Conservation (phyloP, 1,284 basidiomycete genomes). For the Somion occarium region DNA sequence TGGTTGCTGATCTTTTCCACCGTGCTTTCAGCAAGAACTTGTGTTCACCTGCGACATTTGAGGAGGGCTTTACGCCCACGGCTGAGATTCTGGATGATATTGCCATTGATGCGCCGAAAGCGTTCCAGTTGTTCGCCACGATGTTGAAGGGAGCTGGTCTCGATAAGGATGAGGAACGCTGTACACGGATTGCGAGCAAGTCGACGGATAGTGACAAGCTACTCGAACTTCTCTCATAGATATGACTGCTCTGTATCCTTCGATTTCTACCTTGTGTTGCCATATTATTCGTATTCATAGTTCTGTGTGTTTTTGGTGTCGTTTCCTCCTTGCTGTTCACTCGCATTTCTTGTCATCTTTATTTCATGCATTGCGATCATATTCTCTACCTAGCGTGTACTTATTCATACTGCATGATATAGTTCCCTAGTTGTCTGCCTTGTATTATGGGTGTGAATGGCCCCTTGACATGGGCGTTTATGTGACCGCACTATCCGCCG, state of each 20-base stretch:
- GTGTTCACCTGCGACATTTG: slow-evolving; percentile 54
- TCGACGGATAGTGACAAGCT: slow-evolving; percentile 55
- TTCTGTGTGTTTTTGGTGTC: background rate
- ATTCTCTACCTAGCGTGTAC: slow-evolving; percentile 1
- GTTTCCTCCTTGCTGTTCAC: background rate
- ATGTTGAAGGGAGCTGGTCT: slow-evolving; percentile 64
- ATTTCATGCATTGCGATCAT: background rate
- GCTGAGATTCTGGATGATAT: slow-evolving; percentile 83
- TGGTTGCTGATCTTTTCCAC: slow-evolving; percentile 69
- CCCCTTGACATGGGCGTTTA: background rate
- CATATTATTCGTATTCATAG: background rate
- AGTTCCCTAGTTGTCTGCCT: background rate
- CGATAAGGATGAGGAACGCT: slow-evolving; percentile 52
- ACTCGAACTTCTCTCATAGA: slow-evolving; percentile 41
- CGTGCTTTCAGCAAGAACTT: slow-evolving; percentile 51
- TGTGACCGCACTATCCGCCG: too few relatives aligned
- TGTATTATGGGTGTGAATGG: background rate
- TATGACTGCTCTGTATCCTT: background rate
- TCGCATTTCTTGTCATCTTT: background rate
- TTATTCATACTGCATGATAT: slow-evolving; percentile 1
- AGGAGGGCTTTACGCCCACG: slow-evolving; percentile 58
- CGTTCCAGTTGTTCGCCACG: slow-evolving; percentile 70
- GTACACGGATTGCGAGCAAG: slow-evolving; percentile 52
- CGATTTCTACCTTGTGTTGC: background rate
- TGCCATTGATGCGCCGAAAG: slow-evolving; percentile 85